Conservation (phyloP, 2,329 filamentous ascomycete genomes). For the Epicoccum nigrum region DNA sequence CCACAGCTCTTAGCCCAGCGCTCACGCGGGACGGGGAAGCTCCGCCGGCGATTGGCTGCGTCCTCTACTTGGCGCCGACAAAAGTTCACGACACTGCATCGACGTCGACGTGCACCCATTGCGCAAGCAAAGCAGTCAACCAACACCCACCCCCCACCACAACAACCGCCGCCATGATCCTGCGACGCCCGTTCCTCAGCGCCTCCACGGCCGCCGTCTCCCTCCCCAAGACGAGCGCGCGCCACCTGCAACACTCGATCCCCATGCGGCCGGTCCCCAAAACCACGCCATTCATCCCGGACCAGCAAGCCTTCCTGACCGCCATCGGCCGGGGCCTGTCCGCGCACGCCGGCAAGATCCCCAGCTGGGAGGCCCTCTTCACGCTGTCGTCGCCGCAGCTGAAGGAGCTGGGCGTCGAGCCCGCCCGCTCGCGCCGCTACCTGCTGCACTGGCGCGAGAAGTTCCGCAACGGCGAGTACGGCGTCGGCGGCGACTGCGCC, state of each 20-base stretch:
- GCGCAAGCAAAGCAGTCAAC: not conserved
- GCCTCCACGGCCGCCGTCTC: constrained; percentile 33
- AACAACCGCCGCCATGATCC: constrained; percentile 40
- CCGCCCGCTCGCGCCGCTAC: constrained; percentile 80
- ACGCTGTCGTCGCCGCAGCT: constrained; percentile 77
- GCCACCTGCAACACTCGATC: constrained; percentile 49
- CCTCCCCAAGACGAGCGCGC: constrained; percentile 38
- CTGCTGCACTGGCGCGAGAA: constrained; percentile 86
- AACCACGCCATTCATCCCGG: constrained; percentile 84
- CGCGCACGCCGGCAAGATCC: constrained; percentile 83
- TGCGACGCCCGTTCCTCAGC: constrained; percentile 43
- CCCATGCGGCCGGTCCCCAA: constrained; percentile 61
- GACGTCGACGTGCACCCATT: not conserved
- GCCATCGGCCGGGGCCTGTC: constrained; percentile 88
- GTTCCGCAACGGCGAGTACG: constrained; percentile 78
- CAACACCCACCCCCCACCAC: not conserved
- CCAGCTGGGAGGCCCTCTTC: constrained; percentile 90
- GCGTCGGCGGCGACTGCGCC: constrained; percentile 81
- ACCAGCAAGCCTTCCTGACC: constrained; percentile 83
- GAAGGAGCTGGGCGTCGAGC: constrained; percentile 81
- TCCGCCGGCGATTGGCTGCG: not conserved
- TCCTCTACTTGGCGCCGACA: constrained; percentile 11
- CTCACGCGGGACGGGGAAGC: no score
- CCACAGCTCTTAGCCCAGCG: no score
- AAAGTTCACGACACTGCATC: constrained; percentile 32